Conservation (phyloP, 768 basidiomycete genomes). For the Pseudohyphozyma bogoriensis region DNA sequence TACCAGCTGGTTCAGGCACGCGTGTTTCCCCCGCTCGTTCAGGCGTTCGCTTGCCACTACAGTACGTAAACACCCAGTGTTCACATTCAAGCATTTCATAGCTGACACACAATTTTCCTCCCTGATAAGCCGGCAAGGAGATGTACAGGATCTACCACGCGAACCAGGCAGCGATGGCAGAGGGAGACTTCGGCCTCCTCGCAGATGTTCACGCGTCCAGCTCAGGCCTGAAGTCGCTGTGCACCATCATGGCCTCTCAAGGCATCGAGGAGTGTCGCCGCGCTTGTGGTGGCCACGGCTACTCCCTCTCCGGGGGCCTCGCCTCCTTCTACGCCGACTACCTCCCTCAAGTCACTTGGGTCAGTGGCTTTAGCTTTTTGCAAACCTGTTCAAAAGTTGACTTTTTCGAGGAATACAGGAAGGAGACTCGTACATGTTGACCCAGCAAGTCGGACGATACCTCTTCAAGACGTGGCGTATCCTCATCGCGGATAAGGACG, state of each 20-base stretch:
- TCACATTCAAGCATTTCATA: not conserved
- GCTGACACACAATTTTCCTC: not conserved
- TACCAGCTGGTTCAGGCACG: conserved; percentile 28
- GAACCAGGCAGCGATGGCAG: conserved; percentile 6
- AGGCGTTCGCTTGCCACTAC: not conserved
- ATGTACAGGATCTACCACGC: conserved; percentile 15
- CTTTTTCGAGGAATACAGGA: not conserved
- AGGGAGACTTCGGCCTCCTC: conserved; percentile 25
- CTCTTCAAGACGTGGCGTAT: not conserved
- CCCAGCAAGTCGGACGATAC: conserved; percentile 12
- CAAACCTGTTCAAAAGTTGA: no score
- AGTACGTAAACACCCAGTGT: not conserved
- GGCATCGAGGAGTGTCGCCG: conserved; percentile 27
- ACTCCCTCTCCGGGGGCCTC: conserved; percentile 23
- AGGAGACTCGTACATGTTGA: conserved; percentile 18
- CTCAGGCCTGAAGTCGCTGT: conserved; percentile 25
- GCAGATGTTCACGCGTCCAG: conserved; percentile 26
- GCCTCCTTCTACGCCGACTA: conserved; percentile 23
- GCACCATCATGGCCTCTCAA: conserved; percentile 23
- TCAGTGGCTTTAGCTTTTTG: no score
- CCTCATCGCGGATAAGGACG: not conserved
- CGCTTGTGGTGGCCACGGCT: conserved; percentile 31
- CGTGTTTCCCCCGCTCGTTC: not conserved
- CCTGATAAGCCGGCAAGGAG: not conserved
- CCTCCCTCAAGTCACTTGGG: conserved; percentile 16